Percentiles rank a stretch among this genome's conserved stretches.
Conservation (phyloP, 2,329 filamentous ascomycete genomes). For the Penicillium sp. region DNA sequence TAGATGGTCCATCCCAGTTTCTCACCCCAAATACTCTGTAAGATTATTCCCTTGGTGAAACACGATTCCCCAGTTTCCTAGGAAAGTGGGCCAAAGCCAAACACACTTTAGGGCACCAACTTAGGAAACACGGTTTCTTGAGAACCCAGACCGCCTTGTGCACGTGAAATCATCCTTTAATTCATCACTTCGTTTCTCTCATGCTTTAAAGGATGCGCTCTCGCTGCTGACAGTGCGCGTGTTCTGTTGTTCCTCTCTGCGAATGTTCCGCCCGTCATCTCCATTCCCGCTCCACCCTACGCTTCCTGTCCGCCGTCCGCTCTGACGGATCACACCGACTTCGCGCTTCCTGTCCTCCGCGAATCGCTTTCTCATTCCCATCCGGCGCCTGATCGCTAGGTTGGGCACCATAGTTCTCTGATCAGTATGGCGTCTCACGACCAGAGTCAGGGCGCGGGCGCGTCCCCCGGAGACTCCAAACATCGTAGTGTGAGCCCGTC, state of each 20-base stretch:
- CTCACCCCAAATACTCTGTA: too few species aligned
- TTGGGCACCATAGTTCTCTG: neutral
- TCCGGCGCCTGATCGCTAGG: neutral
- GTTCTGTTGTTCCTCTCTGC: neutral
- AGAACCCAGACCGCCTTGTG: slow-evolving; percentile 24
- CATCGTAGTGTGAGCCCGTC: slow-evolving; percentile 46
- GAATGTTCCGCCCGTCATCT: slow-evolving; percentile 2
- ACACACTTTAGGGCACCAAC: neutral
- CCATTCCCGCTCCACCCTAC: slow-evolving; percentile 8
- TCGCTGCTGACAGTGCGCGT: slow-evolving; percentile 3
- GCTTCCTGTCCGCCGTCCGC: slow-evolving; percentile 1
- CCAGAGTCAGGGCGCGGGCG: slow-evolving; percentile 34
- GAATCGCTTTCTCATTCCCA: neutral
- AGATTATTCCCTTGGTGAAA: neutral
- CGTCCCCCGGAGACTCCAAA: slow-evolving; percentile 37
- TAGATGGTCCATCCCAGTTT: neutral
- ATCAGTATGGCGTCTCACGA: slow-evolving; percentile 35
- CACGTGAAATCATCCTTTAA: slow-evolving; percentile 23
- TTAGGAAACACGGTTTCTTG: neutral
- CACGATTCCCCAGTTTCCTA: neutral
- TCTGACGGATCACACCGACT: slow-evolving; percentile 2
- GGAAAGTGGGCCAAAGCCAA: slow-evolving; percentile 1
- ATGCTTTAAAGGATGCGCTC: neutral
- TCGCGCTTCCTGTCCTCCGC: slow-evolving; percentile 2
- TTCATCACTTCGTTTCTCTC: slow-evolving; percentile 1